Evolutionary conservation across 441 rosid genomes (phyloP).

Genomic region (Dalechampia spathulata): DNA sequence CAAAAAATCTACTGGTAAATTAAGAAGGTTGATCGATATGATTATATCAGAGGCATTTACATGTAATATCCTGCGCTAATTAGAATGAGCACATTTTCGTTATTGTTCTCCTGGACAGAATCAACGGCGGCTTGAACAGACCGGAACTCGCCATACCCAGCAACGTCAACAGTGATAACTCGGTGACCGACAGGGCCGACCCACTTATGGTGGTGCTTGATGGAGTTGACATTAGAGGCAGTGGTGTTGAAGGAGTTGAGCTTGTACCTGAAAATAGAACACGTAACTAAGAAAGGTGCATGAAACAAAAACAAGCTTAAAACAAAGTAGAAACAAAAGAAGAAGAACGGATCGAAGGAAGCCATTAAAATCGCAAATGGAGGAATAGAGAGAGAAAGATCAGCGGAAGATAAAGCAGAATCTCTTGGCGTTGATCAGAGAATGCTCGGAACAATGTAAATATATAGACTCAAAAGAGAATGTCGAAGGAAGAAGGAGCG

Average conservation of each 20-base stretch:
- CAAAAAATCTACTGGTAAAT: too few relatives aligned
- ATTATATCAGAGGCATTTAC: conserved; percentile 26
- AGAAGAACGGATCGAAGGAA: conserved; percentile 19
- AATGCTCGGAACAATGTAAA: not conserved
- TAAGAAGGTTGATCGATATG: not conserved
- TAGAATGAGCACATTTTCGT: conserved; percentile 44
- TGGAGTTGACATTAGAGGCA: conserved; percentile 22
- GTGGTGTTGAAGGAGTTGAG: conserved; percentile 10
- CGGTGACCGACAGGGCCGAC: conserved; percentile 70
- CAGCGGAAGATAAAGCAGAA: conserved; percentile 1
- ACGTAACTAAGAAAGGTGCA: conserved; percentile 31
- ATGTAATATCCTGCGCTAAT: conserved; percentile 69
- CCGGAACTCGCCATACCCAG: conserved; percentile 53
- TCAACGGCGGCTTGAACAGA: conserved; percentile 83
- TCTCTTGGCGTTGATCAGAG: not conserved
- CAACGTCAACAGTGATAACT: conserved; percentile 50
- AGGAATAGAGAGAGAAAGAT: conserved; percentile 8
- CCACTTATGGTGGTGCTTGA: conserved; percentile 47
- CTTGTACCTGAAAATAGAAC: conserved; percentile 26
- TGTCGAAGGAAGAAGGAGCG: not conserved
- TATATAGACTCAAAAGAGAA: not conserved
- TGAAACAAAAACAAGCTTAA: conserved; percentile 25
- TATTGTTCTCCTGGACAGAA: conserved; percentile 57
- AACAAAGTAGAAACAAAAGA: conserved; percentile 14
- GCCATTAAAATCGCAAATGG: conserved; percentile 32